Conservation (phyloP, 495 filamentous ascomycete genomes). For the Ramalina intermedia region DNA sequence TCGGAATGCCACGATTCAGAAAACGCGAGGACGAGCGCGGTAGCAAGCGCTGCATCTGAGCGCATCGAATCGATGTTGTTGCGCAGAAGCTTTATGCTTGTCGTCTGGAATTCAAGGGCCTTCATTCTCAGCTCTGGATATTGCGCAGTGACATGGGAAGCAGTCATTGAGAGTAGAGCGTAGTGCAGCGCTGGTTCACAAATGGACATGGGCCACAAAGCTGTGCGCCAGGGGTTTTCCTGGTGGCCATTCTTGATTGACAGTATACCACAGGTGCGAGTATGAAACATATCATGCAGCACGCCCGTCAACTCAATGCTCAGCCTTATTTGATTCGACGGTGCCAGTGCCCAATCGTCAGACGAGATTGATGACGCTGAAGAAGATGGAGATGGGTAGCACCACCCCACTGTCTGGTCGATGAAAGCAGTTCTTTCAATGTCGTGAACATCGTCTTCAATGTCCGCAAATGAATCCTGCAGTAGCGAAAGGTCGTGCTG, state of each 20-base stretch:
- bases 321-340: background rate
- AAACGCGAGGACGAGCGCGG: slow-evolving; percentile 60
- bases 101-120: slow-evolving; percentile 62
- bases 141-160: slow-evolving; percentile 56
- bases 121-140: slow-evolving; percentile 41
- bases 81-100: slow-evolving; percentile 43
- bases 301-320: background rate
- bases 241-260: slow-evolving; percentile 58
- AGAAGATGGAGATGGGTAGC: slow-evolving; percentile 13
- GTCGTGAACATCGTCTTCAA: slow-evolving; percentile 45
- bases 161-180: slow-evolving; percentile 61
- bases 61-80: slow-evolving; percentile 47
- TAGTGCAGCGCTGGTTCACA: slow-evolving; percentile 58
- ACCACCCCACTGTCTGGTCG: slow-evolving; percentile 18
- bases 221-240: slow-evolving; percentile 67
- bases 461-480: slow-evolving; percentile 15
- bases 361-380: slow-evolving; percentile 17
- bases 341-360: slow-evolving; percentile 3
- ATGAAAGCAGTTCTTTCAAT: slow-evolving; percentile 32
- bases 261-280: slow-evolving; percentile 60
- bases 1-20: slow-evolving; percentile 68
- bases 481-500: background rate
- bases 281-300: slow-evolving; percentile 19
- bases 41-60: slow-evolving; percentile 54
- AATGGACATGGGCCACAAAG: slow-evolving; percentile 57